A percentile compares a stretch with the other conserved stretches of the same genome.
Evolutionary conservation across 768 basidiomycete genomes (phyloP).

Genomic region (Dioszegia crocea): DNA sequence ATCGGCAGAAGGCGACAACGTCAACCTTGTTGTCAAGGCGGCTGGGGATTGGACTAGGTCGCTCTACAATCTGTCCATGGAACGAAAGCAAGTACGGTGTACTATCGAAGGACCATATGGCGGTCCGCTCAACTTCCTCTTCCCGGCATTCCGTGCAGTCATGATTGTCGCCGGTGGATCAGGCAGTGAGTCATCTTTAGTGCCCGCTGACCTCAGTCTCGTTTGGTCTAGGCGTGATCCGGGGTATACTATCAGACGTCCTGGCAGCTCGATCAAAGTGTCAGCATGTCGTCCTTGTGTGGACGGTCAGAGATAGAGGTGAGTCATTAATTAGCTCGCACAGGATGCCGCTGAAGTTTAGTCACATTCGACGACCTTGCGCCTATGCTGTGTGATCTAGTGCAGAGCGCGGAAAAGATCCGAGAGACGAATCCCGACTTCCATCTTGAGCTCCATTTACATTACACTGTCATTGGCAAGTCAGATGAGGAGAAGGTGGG

Average conservation of each 20-base stretch:
- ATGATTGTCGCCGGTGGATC: slow-evolving; percentile 1
- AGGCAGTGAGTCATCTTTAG: slow-evolving; percentile 8
- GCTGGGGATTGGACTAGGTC: slow-evolving; percentile 1
- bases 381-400: background rate
- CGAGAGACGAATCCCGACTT: background rate
- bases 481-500: background rate
- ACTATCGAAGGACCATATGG: slow-evolving; percentile 6
- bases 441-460: background rate
- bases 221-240: slow-evolving; percentile 1
- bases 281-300: background rate
- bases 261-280: background rate
- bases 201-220: slow-evolving; percentile 5
- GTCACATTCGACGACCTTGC: background rate
- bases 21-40: slow-evolving; percentile 1
- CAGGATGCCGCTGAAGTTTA: slow-evolving; percentile 4
- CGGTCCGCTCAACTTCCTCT: slow-evolving; percentile 3
- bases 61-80: background rate
- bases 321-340: no score
- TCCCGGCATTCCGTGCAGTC: background rate
- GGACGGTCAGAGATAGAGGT: slow-evolving; percentile 7
- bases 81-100: background rate
- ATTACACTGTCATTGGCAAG: background rate
- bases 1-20: background rate
- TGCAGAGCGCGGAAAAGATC: background rate
- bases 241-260: background rate